phyloP scores from a whole-genome alignment of 441 rosid genomes.

The Erodium moschatum region DNA sequence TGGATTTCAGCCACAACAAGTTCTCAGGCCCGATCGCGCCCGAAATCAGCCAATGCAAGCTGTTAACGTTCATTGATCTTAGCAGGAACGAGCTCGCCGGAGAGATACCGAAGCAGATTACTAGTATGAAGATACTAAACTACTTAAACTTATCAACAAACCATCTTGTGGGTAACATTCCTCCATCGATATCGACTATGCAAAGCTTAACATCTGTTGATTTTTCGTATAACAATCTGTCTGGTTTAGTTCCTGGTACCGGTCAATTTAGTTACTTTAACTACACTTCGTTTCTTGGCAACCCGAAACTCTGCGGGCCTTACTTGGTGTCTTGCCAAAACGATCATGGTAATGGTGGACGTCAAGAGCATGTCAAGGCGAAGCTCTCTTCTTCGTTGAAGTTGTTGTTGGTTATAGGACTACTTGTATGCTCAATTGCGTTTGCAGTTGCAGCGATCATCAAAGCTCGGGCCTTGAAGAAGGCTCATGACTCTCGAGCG shows the following conservation, averaged over 20 bases:
- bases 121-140: slow-evolving; percentile 74
- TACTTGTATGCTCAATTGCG: slow-evolving; percentile 81
- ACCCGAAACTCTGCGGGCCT: slow-evolving; percentile 81
- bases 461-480: slow-evolving; percentile 76
- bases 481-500: slow-evolving; percentile 72
- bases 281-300: slow-evolving; percentile 84
- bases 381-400: slow-evolving; percentile 75
- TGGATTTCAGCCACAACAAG: slow-evolving; percentile 73
- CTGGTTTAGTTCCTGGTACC: slow-evolving; percentile 84
- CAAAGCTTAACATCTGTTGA: slow-evolving; percentile 92
- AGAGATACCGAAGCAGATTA: slow-evolving; percentile 67
- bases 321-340: slow-evolving; percentile 75
- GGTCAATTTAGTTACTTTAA: slow-evolving; percentile 94
- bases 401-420: slow-evolving; percentile 74
- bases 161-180: slow-evolving; percentile 65
- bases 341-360: slow-evolving; percentile 47
- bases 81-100: slow-evolving; percentile 82
- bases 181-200: slow-evolving; percentile 67
- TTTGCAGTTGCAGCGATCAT: slow-evolving; percentile 80
- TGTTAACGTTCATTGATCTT: slow-evolving; percentile 73
- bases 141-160: slow-evolving; percentile 83
- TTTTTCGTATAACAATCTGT: slow-evolving; percentile 85
- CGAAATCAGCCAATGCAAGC: slow-evolving; percentile 76
- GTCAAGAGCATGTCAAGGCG: slow-evolving; percentile 49
- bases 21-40: slow-evolving; percentile 62